A percentile compares a stretch with the other conserved stretches of the same genome.
Evolutionary conservation across 441 rosid species (phyloP).

Genomic region (Euphorbia neoarborescens): DNA sequence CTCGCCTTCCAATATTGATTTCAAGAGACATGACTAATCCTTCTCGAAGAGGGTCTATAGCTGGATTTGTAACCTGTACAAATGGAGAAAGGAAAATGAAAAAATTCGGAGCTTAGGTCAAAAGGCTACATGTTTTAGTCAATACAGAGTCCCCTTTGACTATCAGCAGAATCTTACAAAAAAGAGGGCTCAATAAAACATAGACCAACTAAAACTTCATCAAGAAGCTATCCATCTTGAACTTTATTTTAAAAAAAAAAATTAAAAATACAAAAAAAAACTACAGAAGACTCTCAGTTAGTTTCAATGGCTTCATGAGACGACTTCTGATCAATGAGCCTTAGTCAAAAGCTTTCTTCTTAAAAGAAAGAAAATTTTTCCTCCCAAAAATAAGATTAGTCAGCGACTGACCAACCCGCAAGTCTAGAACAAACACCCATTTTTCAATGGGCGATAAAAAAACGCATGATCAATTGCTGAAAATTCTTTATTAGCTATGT

Average conservation of each 20-base stretch:
- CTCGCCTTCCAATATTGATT: conserved; percentile 85
- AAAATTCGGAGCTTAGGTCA: background rate
- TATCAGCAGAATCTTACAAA: background rate
- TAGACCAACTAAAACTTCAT: background rate
- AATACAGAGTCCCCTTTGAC: background rate
- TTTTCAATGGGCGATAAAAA: background rate
- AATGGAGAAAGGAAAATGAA: conserved; percentile 10
- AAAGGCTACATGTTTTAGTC: background rate
- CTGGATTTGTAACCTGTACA: conserved; percentile 91
- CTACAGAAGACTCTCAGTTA: no score
- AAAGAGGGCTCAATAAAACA: background rate
- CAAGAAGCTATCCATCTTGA: background rate
- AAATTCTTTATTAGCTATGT: background rate
- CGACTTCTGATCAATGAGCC: background rate
- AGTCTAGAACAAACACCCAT: background rate
- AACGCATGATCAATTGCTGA: background rate
- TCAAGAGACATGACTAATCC: conserved; percentile 99
- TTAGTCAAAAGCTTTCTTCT: background rate
- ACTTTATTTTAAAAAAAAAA: background rate
- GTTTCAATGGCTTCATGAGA: background rate
- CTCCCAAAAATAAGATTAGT: background rate
- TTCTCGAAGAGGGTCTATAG: conserved; percentile 97
- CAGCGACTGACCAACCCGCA: background rate
- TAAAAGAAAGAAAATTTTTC: background rate
- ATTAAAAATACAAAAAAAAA: background rate